Percentiles rank a stretch among this genome's conserved stretches.
These are phyloP conservation scores for Pelargonium myrrhifolium DNA, from an alignment of 441 rosid species.

Conservation along the genomic window DNA sequence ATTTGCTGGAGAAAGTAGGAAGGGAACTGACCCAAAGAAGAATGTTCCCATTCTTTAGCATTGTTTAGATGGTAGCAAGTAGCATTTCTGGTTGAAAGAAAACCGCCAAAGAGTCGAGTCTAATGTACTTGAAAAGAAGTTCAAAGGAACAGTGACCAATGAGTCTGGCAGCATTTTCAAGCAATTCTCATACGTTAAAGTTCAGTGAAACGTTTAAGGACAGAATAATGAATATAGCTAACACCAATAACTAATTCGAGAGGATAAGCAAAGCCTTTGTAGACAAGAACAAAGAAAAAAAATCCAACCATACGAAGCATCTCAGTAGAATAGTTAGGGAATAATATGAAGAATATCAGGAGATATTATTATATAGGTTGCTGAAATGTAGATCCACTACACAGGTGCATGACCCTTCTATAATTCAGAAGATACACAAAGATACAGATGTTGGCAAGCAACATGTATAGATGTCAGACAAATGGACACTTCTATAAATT, in stretches of 20 bases:
- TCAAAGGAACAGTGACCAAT: too few species aligned
- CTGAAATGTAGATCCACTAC: slow-evolving; percentile 3
- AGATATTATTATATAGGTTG: slow-evolving; percentile 8
- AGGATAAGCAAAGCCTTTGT: not conserved
- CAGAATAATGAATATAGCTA: not conserved
- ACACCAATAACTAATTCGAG: not conserved
- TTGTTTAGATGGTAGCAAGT: too few species aligned
- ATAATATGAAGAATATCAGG: not conserved
- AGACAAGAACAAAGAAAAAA: not conserved
- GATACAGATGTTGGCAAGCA: slow-evolving; percentile 6
- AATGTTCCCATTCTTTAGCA: too few species aligned
- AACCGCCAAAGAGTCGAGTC: too few species aligned
- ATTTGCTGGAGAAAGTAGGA: too few species aligned
- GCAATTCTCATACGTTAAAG: too few species aligned
- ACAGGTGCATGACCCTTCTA: slow-evolving; percentile 11
- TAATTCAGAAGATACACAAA: slow-evolving; percentile 6
- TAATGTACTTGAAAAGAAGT: too few species aligned
- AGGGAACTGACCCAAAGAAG: too few species aligned
- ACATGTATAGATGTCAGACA: slow-evolving; percentile 9
- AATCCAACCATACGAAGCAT: not conserved
- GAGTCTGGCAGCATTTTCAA: too few species aligned
- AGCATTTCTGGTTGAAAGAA: too few species aligned
- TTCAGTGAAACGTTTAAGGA: too few species aligned
- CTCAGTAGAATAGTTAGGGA: not conserved
- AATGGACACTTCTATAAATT: slow-evolving; percentile 12